Evolutionary conservation across 2,329 filamentous ascomycete species (phyloP).

Genomic region (Nemania serpens): DNA sequence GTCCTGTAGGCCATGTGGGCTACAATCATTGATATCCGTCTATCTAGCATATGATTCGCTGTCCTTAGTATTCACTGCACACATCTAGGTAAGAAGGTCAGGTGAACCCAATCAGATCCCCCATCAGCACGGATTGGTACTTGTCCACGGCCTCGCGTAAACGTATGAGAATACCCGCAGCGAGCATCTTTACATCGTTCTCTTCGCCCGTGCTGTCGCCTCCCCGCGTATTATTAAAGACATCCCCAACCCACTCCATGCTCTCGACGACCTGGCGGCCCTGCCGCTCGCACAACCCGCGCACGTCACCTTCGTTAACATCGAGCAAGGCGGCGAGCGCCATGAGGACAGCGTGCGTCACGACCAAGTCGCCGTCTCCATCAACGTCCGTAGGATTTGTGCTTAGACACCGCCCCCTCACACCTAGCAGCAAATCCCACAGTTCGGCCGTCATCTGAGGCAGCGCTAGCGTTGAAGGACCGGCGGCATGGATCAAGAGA

Average conservation of each 20-base stretch:
- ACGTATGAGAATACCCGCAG: conserved; percentile 77
- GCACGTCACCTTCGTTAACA: conserved; percentile 74
- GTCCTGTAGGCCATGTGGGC: too few relatives aligned
- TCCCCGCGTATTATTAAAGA: conserved; percentile 68
- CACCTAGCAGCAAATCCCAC: conserved; percentile 76
- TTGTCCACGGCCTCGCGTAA: conserved; percentile 81
- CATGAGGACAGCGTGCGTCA: conserved; percentile 78
- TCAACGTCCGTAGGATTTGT: conserved; percentile 5
- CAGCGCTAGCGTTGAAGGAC: conserved; percentile 75
- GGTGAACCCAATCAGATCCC: conserved; percentile 60
- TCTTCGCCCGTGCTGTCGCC: conserved; percentile 66
- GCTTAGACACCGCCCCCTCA: conserved; percentile 62
- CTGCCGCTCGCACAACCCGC: conserved; percentile 73
- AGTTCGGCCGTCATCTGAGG: conserved; percentile 83
- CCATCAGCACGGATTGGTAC: conserved; percentile 77
- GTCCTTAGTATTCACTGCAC: too few relatives aligned
- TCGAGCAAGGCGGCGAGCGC: conserved; percentile 80
- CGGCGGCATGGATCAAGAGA: conserved; percentile 80
- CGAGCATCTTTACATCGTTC: conserved; percentile 77
- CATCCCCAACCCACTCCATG: conserved; percentile 78
- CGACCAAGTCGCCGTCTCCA: conserved; percentile 55
- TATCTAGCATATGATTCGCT: too few relatives aligned
- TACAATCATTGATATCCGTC: too few relatives aligned
- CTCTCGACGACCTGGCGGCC: conserved; percentile 82
- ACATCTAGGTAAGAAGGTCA: conserved; percentile 4